phyloP scores from a whole-genome alignment of 2,329 filamentous ascomycete genomes.

The Pseudogymnoascus sp. region DNA sequence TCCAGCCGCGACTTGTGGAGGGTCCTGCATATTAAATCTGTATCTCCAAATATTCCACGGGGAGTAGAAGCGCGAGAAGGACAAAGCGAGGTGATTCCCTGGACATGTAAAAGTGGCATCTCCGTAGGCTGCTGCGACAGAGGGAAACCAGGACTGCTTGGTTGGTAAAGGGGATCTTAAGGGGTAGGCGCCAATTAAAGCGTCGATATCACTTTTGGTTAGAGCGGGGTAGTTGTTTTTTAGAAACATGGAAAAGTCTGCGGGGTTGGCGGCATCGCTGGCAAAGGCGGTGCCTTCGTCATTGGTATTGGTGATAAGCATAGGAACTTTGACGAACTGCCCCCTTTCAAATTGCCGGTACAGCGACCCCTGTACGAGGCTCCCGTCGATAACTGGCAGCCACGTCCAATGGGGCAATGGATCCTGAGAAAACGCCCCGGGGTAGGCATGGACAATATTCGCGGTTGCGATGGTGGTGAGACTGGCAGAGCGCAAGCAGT shows the following conservation, averaged over 20 bases:
- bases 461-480: constrained; percentile 27
- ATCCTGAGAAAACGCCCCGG: constrained; percentile 23
- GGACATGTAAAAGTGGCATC: constrained; percentile 39
- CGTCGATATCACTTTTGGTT: constrained; percentile 15
- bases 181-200: constrained; percentile 23
- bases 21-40: constrained; percentile 34
- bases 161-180: constrained; percentile 18
- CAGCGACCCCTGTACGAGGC: constrained; percentile 29
- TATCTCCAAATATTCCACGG: constrained; percentile 22
- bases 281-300: constrained; percentile 14
- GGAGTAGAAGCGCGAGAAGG: neutral
- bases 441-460: constrained; percentile 27
- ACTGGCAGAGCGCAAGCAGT: constrained; percentile 28
- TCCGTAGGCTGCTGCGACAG: constrained; percentile 31
- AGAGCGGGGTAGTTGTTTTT: constrained; percentile 27
- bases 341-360: constrained; percentile 27
- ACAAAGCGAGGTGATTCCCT: constrained; percentile 22
- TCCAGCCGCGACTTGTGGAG: constrained; percentile 27
- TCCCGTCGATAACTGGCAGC: constrained; percentile 30
- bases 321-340: constrained; percentile 29
- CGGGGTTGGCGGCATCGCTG: neutral
- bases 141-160: constrained; percentile 25
- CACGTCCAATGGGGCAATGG: constrained; percentile 28
- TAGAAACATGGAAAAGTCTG: constrained; percentile 21
- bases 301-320: constrained; percentile 25